These are phyloP conservation scores for Hordeum pubiflorum DNA, from an alignment of 202 grass and related monocot genomes.

Conservation along the genomic window DNA sequence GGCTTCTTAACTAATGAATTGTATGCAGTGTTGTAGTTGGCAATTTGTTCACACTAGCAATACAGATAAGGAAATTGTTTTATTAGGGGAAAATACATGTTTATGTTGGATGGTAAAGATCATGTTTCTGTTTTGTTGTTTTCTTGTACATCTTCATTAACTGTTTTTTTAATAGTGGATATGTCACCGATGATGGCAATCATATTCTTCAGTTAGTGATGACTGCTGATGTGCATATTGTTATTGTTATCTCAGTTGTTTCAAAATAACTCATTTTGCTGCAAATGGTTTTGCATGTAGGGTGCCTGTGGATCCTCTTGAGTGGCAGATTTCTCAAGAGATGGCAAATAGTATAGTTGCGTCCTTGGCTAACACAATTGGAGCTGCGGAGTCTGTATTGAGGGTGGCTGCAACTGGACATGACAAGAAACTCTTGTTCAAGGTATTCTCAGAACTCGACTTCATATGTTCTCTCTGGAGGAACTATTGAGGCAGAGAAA, in stretches of 20 bases:
- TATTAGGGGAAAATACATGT: neutral
- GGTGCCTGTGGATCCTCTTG: conserved; percentile 93
- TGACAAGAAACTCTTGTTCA: conserved; percentile 88
- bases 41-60: neutral
- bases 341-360: conserved; percentile 88
- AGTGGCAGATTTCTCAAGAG: conserved; percentile 96
- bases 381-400: conserved; percentile 91
- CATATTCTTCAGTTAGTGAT: neutral
- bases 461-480: neutral
- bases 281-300: conserved; percentile 37
- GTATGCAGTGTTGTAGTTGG: neutral
- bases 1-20: neutral
- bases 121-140: neutral
- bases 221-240: neutral
- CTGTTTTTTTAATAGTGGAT: neutral
- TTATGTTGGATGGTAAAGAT: neutral
- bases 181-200: neutral
- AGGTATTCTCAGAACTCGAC: conserved; percentile 37
- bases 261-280: neutral
- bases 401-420: conserved; percentile 89
- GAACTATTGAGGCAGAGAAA: neutral
- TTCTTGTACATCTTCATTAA: neutral
- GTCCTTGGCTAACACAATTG: conserved; percentile 83
- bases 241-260: neutral
- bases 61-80: neutral